Conservation (phyloP, 2,329 filamentous ascomycete genomes). For the Alternaria atra region DNA sequence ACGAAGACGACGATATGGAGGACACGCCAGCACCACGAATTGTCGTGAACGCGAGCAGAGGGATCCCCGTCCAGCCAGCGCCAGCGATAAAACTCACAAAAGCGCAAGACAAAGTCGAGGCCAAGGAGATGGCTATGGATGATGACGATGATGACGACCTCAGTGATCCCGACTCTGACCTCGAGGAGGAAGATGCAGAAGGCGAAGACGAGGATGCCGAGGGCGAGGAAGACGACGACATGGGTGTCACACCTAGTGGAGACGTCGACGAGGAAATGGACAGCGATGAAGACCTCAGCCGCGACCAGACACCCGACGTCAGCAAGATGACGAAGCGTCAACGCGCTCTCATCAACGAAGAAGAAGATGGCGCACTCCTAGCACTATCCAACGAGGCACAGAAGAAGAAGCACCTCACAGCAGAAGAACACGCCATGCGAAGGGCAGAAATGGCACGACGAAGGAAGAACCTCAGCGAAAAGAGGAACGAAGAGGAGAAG, state of each 20-base stretch:
- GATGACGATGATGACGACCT: conserved; percentile 58
- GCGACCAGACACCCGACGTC: conserved; percentile 68
- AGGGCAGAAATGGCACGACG: conserved; percentile 77
- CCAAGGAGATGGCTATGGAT: conserved; percentile 60
- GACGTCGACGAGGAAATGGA: conserved; percentile 55
- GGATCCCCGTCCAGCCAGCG: conserved; percentile 47
- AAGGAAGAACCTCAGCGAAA: conserved; percentile 77
- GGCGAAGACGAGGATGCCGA: conserved; percentile 56
- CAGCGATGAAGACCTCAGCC: conserved; percentile 64
- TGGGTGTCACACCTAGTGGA: conserved; percentile 45
- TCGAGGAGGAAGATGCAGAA: conserved; percentile 58
- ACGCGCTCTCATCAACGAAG: conserved; percentile 65
- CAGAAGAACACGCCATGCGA: conserved; percentile 77
- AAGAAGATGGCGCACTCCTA: conserved; percentile 57
- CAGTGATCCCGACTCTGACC: conserved; percentile 51
- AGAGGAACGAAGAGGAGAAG: conserved; percentile 82
- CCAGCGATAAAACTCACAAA: conserved; percentile 45
- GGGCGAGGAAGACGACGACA: conserved; percentile 53
- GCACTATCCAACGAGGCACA: conserved; percentile 72
- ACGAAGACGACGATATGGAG: conserved; percentile 51
- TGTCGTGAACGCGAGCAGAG: conserved; percentile 33
- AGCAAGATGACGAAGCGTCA: conserved; percentile 75
- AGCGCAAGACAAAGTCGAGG: conserved; percentile 56
- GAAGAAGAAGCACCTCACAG: conserved; percentile 76
- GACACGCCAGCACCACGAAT: conserved; percentile 42